These are phyloP conservation scores for Fusarium verrucosum DNA, from an alignment of 2,329 filamentous ascomycete species.

Conservation along the genomic window DNA sequence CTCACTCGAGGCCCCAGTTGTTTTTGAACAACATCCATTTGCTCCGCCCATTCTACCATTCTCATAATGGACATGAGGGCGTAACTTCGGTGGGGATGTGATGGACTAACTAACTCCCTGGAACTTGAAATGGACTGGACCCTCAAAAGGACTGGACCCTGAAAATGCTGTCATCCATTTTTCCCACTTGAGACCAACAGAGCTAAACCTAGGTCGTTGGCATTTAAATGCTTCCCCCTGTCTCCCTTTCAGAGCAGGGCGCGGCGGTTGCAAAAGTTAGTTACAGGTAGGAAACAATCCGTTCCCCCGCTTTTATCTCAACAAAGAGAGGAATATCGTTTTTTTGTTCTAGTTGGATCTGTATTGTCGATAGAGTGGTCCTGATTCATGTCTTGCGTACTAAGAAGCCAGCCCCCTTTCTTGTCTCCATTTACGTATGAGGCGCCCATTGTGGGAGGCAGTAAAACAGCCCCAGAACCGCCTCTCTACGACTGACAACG, in stretches of 20 bases:
- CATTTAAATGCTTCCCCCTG: conserved; percentile 9
- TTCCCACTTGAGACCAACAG: background rate
- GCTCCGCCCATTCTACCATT: conserved; percentile 15
- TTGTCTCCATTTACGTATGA: background rate
- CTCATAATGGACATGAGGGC: conserved; percentile 1
- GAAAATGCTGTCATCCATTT: conserved; percentile 36
- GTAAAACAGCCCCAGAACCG: conserved; percentile 14
- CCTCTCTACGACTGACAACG: background rate
- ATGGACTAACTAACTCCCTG: too few species aligned
- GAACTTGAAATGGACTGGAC: conserved; percentile 17
- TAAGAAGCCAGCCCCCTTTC: conserved; percentile 4
- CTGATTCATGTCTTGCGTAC: conserved; percentile 11
- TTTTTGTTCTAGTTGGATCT: conserved; percentile 9
- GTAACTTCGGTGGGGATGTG: conserved; percentile 8
- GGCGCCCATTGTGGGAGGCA: conserved; percentile 14
- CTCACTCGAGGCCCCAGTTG: conserved; percentile 1
- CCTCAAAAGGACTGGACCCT: conserved; percentile 32
- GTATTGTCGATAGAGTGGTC: background rate
- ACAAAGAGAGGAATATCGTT: background rate
- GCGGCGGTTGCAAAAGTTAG: too few species aligned
- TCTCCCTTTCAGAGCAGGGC: conserved; percentile 13
- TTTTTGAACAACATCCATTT: background rate
- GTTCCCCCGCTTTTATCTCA: conserved; percentile 16
- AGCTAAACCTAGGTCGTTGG: conserved; percentile 13
- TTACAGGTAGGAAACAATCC: background rate